phyloP scores from a whole-genome alignment of 352 stramenopile genomes.

The Pythium volutum region DNA sequence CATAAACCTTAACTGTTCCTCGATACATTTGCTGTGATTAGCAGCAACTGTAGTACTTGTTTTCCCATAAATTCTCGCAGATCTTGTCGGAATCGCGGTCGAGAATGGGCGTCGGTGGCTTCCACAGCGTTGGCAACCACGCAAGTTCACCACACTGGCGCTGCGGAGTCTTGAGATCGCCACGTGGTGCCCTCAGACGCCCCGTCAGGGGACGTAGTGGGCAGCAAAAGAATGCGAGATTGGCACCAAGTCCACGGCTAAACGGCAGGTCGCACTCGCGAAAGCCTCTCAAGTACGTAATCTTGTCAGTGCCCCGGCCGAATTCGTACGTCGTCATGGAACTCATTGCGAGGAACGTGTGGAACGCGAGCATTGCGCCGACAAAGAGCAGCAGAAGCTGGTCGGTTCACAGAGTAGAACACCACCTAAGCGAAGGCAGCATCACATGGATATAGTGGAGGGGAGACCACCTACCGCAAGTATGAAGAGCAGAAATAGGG shows the following conservation, averaged over 20 bases:
- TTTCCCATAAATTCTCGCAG: slow-evolving; percentile 59
- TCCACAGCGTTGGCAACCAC: slow-evolving; percentile 31
- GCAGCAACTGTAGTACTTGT: slow-evolving; percentile 67
- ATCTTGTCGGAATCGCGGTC: slow-evolving; percentile 42
- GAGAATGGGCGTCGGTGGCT: slow-evolving; percentile 27
- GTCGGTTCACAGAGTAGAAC: neutral
- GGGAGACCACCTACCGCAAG: slow-evolving; percentile 28
- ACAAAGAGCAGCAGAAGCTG: slow-evolving; percentile 22
- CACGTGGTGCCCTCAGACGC: neutral
- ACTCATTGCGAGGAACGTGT: slow-evolving; percentile 49
- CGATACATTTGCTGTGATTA: too few relatives aligned
- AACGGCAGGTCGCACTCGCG: slow-evolving; percentile 72
- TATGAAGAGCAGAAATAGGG: slow-evolving; percentile 22
- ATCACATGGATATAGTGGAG: slow-evolving; percentile 5
- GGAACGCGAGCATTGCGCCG: slow-evolving; percentile 28
- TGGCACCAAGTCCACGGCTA: slow-evolving; percentile 38
- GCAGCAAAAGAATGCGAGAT: slow-evolving; percentile 45
- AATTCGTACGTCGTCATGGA: slow-evolving; percentile 78
- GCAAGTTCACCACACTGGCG: neutral
- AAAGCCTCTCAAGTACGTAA: slow-evolving; percentile 65
- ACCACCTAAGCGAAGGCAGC: neutral
- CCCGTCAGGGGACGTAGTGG: neutral
- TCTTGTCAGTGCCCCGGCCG: slow-evolving; percentile 39
- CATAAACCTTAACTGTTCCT: too few relatives aligned
- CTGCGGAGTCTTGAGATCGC: neutral